A percentile compares a stretch with the other conserved stretches of the same genome.
Evolutionary conservation across 306 rosid genomes (phyloP).

Genomic region (Rosa lucieae): DNA sequence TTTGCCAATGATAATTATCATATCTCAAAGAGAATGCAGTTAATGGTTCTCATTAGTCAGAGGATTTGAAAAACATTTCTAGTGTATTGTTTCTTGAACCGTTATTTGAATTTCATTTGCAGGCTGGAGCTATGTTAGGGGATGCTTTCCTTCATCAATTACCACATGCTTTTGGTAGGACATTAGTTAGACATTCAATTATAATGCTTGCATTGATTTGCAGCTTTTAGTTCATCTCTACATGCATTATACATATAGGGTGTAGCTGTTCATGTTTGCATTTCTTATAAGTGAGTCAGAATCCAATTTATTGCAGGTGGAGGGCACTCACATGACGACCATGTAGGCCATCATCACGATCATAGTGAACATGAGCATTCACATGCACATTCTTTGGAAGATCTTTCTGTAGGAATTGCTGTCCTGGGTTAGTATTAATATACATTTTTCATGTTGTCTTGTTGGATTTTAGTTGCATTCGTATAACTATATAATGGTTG

Average conservation of each 20-base stretch:
- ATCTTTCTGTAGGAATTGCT: constrained; percentile 83
- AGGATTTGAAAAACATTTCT: not conserved
- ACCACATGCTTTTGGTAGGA: constrained; percentile 96
- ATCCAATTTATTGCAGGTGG: constrained; percentile 56
- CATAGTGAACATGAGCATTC: constrained; percentile 47
- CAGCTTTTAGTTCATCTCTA: too few species aligned
- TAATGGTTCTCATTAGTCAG: not conserved
- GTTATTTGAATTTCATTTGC: constrained; percentile 21
- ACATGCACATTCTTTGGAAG: constrained; percentile 83
- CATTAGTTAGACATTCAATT: constrained; percentile 13
- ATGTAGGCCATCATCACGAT: constrained; percentile 52
- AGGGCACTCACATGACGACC: constrained; percentile 55
- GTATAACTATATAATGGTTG: not conserved
- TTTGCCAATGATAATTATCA: not conserved
- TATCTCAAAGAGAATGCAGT: not conserved
- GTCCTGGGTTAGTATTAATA: constrained; percentile 65
- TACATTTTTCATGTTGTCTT: constrained; percentile 17
- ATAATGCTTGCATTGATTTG: not conserved
- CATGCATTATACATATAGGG: not conserved
- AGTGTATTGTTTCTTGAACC: not conserved
- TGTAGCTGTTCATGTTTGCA: not conserved
- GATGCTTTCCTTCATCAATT: constrained; percentile 98
- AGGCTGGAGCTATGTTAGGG: constrained; percentile 99
- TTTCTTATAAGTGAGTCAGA: not conserved
- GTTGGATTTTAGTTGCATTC: constrained; percentile 1